Base-by-base conservation (phyloP, 1,284 basidiomycete species). In the Trametes sp. region DNA sequence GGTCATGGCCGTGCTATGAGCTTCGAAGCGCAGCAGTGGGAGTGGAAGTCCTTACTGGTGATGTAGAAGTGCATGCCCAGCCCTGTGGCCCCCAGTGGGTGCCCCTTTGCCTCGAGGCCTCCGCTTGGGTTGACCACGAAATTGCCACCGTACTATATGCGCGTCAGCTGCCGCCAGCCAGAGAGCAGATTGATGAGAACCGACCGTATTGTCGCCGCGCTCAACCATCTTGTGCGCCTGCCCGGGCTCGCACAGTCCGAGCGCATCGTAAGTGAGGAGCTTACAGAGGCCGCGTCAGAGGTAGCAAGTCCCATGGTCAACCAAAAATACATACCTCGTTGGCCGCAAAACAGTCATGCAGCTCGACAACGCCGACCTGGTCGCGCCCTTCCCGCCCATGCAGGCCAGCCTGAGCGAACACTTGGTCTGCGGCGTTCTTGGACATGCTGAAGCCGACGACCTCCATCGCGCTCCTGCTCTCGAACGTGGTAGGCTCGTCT, bases 41-140 rank as follows among this genome's bases (percentile, higher is more conserved):
- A 5, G 24, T 28, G 35, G 21, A 46, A 11, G 19, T 8, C 81
- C 87, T 68, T 74, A 88, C 89, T 91, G 67, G 88, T 84, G 65
- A 95, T 91, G 74, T 94, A 95, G 75, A 93, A 94, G 73, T 93
- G 90, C 92, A 94, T 95, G 36, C 91, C 93, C 19, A 95, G 77
- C 1, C 94, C 94, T 8, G 92, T 94, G 1, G 93, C 94, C 45
- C 94, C 93, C 23, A 95, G 81, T 2, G 93, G 93, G 73, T 93
- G 90, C 1, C 94, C 94, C 74, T 95, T 95, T 35, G 92, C 91
- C 74, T 95, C 93, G 33, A 96, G 82, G 0, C 94, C 94, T 36
- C 94, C 94, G 58, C 89, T 90, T 0, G 94, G 93, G 71, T 96
- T 96, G 54, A 96, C 77, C n/a, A 95, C 92, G 66, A 86, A 95